Base-by-base conservation (phyloP, 1,139 yeast genomes). In the Candida smagusa region DNA sequence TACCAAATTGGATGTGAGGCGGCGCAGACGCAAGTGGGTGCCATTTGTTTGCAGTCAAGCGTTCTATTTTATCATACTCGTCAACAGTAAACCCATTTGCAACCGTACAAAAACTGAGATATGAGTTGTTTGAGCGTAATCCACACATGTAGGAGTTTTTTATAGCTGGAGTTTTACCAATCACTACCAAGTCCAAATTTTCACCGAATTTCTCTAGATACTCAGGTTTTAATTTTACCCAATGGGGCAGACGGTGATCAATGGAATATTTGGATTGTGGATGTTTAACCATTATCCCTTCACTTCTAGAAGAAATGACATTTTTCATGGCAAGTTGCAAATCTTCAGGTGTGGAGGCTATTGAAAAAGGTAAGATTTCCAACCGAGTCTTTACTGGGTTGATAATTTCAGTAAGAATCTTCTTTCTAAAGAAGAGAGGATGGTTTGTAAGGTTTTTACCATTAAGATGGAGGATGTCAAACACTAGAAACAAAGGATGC, bases 211-310 rank as follows among this genome's bases (percentile, higher is more conserved):
- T 88, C 42, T 81, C 84, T 41, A 89, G 65, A 55, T 89, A 90
- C 48, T 90, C 96, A 0, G 97, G 97, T 56, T 92, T 92, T 2
- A 90, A 77, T 53, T 92, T 92, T 22, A 87, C 66, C 96, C 97
- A 90, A 13, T 70, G 63, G 22, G 72, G 72, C 33, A 72, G 71
- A 38, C 90, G 64, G 34, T 71, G 72, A 13, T 80, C 89, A 9
- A 85, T 70, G 5, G 62, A 56, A 56, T 92, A 92, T 13, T 59
- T 63, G 11, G 85, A 74, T 6, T 65, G 61, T 0, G 81, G 75
- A 44, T 81, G 75, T 53, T 92, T 92, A 26, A 92, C 63, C 41
- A 92, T 77, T 6, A 92, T 64, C 0, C 98, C 98, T 60, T 92
- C 98, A 13, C 89, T 77, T 30, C 85, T 74, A 27, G 68, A 68